Evolutionary conservation across 805 yeast genomes (phyloP).

Genomic region (Starmera amethionina): DNA sequence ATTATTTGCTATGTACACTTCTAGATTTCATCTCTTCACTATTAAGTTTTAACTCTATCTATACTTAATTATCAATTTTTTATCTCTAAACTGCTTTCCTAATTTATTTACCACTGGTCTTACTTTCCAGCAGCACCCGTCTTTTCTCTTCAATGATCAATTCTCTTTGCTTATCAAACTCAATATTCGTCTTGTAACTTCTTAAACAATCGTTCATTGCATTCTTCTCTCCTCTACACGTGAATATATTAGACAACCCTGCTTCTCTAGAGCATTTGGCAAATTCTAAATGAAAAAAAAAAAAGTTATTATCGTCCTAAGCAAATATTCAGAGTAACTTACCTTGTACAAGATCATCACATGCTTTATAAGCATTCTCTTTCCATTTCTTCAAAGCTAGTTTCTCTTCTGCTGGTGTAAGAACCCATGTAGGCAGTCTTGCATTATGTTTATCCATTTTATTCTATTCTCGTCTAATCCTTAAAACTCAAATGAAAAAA

Average conservation of each 20-base stretch:
- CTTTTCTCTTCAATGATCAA: constrained; percentile 37
- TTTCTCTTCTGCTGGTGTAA: constrained; percentile 70
- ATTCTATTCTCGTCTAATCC: not conserved
- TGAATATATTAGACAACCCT: constrained; percentile 58
- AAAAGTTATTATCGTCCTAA: not conserved
- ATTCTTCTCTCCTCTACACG: constrained; percentile 50
- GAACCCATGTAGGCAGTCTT: constrained; percentile 61
- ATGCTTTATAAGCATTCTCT: constrained; percentile 49
- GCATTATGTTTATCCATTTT: constrained; percentile 18
- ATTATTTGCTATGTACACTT: too few species aligned
- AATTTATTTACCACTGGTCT: too few species aligned
- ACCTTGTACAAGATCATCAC: constrained; percentile 61
- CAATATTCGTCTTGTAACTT: constrained; percentile 49
- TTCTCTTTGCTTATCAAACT: constrained; percentile 62
- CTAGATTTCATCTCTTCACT: not conserved
- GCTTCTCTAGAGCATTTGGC: constrained; percentile 54
- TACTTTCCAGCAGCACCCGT: constrained; percentile 11
- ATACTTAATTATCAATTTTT: not conserved
- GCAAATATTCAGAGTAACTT: too few species aligned
- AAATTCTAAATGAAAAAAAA: constrained; percentile 26
- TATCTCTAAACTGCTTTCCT: not conserved
- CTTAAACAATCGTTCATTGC: constrained; percentile 56
- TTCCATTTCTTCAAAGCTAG: constrained; percentile 65
- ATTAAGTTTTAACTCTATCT: too few species aligned
- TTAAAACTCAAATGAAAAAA: too few species aligned